phyloP scores from a whole-genome alignment of 352 stramenopile genomes.

The Globisporangium paddicum region DNA sequence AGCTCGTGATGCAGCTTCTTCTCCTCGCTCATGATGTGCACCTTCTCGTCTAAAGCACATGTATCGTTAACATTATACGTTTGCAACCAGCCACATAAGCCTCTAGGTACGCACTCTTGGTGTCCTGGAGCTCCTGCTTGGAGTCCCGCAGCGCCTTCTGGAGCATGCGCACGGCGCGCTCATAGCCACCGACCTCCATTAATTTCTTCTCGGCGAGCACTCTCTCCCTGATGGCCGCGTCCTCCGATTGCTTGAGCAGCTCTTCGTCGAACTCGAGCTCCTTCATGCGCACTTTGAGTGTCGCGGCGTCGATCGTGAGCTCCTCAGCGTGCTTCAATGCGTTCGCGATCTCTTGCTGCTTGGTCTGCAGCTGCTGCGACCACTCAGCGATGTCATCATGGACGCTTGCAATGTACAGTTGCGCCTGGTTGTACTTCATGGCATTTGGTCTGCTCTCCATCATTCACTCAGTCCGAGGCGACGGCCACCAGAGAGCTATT shows the following conservation, averaged over 20 bases:
- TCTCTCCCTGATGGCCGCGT: slow-evolving; percentile 44
- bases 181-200: slow-evolving; percentile 58
- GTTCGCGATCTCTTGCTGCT: slow-evolving; percentile 26
- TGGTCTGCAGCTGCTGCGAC: slow-evolving; percentile 32
- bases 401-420: slow-evolving; percentile 34
- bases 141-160: slow-evolving; percentile 46
- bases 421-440: slow-evolving; percentile 28
- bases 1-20: slow-evolving; percentile 49
- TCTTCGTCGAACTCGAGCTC: slow-evolving; percentile 62
- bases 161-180: slow-evolving; percentile 48
- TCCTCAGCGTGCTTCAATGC: slow-evolving; percentile 41
- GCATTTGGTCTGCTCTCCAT: slow-evolving; percentile 4
- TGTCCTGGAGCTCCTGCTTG: slow-evolving; percentile 48
- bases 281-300: slow-evolving; percentile 44
- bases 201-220: slow-evolving; percentile 53
- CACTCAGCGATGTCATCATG: slow-evolving; percentile 30
- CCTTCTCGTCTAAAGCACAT: slow-evolving; percentile 36
- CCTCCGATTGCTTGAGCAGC: slow-evolving; percentile 36
- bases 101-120: slow-evolving; percentile 26
- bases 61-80: no score
- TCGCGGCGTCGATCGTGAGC: slow-evolving; percentile 44
- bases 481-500: slow-evolving; percentile 1
- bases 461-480: background rate
- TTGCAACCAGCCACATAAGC: background rate
- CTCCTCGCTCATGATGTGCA: slow-evolving; percentile 43